Evolutionary conservation across 495 filamentous ascomycete genomes (phyloP), one percentile per base, ranked within the genome.

Genomic region (Aspergillus baeticus): DNA sequence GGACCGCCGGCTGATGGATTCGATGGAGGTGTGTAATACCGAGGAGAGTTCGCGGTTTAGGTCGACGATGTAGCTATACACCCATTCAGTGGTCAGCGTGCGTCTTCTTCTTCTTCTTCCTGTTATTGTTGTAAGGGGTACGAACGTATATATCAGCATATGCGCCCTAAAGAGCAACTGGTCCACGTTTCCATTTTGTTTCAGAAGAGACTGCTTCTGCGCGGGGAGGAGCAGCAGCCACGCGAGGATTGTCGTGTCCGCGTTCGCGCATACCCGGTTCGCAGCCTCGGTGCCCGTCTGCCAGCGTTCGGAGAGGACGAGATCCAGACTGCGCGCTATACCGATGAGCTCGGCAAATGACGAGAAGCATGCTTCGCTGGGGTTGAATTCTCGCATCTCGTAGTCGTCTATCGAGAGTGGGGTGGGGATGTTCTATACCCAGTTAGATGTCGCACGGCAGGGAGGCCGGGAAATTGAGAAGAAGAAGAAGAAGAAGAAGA

Each of bases 281-380:
- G 29, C 39, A 11, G 51, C 42, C 6, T 54, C 15, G 13, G 46
- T 37, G 22, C 26, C 4, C 29, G 15, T 46, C 18, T 50, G 45
- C 14, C 38, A 35, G 35, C 47, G 31, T 1, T 48, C 43, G 5
- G 42, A 29, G 11, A 63, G 41, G 6, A 55, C 61, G 29, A 52
- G 43, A 29, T 63, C 61, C 1, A 63, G 33, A 7, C 54, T 51
- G 1, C 36, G 44, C 0, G 57, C 59, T n/a, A 63, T 38, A 2
- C 61, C 57, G 44, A 57, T 57, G 2, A 63, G 53, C 15, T 63
- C 57, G 10, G 61, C 61, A 36, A 57, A 60, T 1, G 61, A 63
- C 2, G 61, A 63, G 51, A 63, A 63, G 18, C 43, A 17, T n/a
- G 17, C 7, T 21, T 59, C 50, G 5, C 57, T 42, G 7, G 35